Percentiles rank a stretch among this genome's conserved stretches.
Conservation (phyloP, 257 asterid species). For the Solanum corneliomulleri region DNA sequence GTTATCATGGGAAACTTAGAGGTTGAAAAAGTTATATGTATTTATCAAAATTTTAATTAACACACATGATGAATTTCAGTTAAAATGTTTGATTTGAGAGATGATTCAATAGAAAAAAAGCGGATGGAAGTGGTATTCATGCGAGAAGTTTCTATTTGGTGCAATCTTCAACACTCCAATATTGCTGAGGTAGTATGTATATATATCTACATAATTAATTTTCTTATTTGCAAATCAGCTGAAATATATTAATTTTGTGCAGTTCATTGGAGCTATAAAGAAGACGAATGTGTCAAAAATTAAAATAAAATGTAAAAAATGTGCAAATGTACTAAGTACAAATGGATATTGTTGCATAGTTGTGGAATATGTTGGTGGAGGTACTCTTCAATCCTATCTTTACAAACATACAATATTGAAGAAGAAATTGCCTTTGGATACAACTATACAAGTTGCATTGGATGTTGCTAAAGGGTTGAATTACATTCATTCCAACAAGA, state of each 20-base stretch:
- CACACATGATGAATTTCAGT: neutral
- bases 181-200: neutral
- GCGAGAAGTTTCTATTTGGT: conserved; percentile 6
- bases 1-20: no score
- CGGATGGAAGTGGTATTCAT: neutral
- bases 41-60: neutral
- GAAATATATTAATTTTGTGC: no score
- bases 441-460: conserved; percentile 3
- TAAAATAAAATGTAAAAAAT: no score
- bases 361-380: no score
- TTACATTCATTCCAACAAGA: conserved; percentile 10
- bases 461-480: conserved; percentile 14
- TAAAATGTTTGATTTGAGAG: neutral
- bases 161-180: conserved; percentile 6
- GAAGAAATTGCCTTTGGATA: neutral
- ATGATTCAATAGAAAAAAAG: neutral
- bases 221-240: neutral
- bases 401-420: no score
- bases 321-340: no score
- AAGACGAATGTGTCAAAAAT: no score
- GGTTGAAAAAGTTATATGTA: no score
- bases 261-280: no score
- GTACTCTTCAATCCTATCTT: no score
- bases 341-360: no score
- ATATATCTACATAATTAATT: neutral